These are phyloP conservation scores for Skeletonema potamos DNA, from an alignment of 108 stramenopile genomes.

Conservation along the genomic window DNA sequence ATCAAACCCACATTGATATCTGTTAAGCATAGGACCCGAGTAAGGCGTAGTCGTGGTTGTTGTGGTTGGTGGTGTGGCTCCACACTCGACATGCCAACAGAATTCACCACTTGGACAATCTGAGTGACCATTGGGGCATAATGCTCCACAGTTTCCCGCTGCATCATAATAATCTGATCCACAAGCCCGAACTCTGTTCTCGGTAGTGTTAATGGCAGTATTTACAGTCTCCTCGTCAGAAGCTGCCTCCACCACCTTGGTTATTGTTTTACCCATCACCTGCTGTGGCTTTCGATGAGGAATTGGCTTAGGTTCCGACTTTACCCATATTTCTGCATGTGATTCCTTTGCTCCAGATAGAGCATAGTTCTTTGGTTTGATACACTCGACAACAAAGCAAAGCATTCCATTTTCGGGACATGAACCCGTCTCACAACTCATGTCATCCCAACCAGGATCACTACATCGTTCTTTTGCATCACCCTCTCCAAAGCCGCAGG, in stretches of 20 bases:
- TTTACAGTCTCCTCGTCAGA: not conserved
- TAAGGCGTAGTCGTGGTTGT: not conserved
- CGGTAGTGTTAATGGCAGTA: constrained; percentile 5
- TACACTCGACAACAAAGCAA: not conserved
- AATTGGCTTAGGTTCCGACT: not conserved
- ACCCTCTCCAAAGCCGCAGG: constrained; percentile 22
- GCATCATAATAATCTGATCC: constrained; percentile 5
- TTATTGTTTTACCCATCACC: not conserved
- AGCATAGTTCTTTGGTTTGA: not conserved
- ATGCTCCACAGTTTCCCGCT: constrained; percentile 2
- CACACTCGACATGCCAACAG: constrained; percentile 24
- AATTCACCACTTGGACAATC: constrained; percentile 23
- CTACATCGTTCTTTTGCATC: constrained; percentile 17
- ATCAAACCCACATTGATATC: constrained; percentile 21
- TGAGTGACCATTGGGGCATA: constrained; percentile 13
- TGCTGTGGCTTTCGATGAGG: not conserved
- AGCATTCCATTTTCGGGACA: constrained; percentile 14
- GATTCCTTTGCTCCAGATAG: not conserved
- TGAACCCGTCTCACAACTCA: not conserved
- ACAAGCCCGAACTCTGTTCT: not conserved
- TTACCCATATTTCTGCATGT: not conserved
- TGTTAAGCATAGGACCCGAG: not conserved
- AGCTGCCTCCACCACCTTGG: not conserved
- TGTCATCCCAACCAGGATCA: constrained; percentile 18
- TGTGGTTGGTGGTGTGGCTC: not conserved